Conservation (phyloP, 2,329 filamentous ascomycete genomes). For the Pseudogymnoascus sp. region DNA sequence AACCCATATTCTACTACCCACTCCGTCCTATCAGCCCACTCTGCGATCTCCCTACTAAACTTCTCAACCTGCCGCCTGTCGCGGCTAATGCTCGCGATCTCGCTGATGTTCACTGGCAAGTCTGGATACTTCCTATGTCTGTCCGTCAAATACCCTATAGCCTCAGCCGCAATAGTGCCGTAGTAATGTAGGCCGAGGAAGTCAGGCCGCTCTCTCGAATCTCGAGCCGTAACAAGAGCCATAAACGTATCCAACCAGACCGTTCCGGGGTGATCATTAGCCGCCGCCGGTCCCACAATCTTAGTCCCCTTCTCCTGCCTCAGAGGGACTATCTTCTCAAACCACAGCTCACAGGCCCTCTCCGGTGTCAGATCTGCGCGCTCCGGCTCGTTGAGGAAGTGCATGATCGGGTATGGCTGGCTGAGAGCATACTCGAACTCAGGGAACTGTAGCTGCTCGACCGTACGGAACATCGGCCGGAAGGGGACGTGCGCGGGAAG, state of each 20-base stretch:
- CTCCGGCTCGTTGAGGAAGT: conserved; percentile 44
- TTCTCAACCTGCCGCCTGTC: conserved; percentile 32
- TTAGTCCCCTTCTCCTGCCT: conserved; percentile 31
- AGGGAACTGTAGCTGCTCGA: conserved; percentile 30
- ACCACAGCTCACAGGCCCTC: conserved; percentile 37
- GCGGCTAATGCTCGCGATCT: conserved; percentile 38
- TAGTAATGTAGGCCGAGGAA: conserved; percentile 42
- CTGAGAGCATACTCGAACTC: conserved; percentile 24
- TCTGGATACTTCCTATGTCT: conserved; percentile 34
- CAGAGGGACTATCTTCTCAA: conserved; percentile 34
- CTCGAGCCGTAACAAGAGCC: conserved; percentile 29
- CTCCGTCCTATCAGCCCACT: conserved; percentile 38
- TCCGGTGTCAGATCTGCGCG: conserved; percentile 31
- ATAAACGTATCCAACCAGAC: conserved; percentile 40
- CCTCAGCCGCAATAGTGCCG: conserved; percentile 30
- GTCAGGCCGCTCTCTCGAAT: conserved; percentile 37
- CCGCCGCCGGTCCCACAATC: conserved; percentile 36
- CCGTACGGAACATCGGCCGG: conserved; percentile 38
- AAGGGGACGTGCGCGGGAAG: conserved; percentile 33
- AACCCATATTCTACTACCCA: conserved; percentile 41
- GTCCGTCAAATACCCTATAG: conserved; percentile 33
- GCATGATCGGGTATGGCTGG: conserved; percentile 31
- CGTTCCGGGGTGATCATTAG: conserved; percentile 34
- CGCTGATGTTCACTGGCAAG: conserved; percentile 35
- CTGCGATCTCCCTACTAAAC: conserved; percentile 36